Base-by-base conservation (phyloP, 805 yeast species). In the Candida xyloterini region DNA sequence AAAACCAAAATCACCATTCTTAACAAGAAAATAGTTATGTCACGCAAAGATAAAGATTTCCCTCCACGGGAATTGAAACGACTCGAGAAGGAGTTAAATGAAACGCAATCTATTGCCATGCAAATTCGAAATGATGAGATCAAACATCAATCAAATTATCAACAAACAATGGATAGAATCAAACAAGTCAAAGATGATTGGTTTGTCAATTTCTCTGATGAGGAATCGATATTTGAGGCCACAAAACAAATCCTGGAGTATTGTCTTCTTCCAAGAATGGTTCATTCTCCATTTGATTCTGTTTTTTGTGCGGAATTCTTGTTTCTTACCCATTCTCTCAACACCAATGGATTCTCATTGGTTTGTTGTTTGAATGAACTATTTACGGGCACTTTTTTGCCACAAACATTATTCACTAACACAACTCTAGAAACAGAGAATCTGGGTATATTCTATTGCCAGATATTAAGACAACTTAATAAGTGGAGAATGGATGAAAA, bases 261-360 rank as follows among this genome's bases (percentile, higher is more conserved):
- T 38, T 87, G 96, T 59, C 51, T 87, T 6, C 60, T 89, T 10
- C 96, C 96, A 9, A 69, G 97, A 48, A 72, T 81, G 3, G 59
- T 83, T 2, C 88, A 83, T 47, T 85, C 96, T 0, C 79, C 95
- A 0, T 75, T 81, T 46, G 97, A 89, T 63, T 95, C 96, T 0
- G 67, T 84, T 0, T 90, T 66, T 55, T 62, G 79, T 25, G 77
- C 84, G 0, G 68, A 70, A 40, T 86, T 89, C 53, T 46, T 88
- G 7, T 71, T 77, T 41, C 63, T 68, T 30, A 51, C 79, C 14
- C 77, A 80, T 39, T 56, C 63, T 0, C 35, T 67, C 16, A 46
- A 59, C 6, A 51, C 66, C 0, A 45, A 59, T 0, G 70, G 70
- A 2, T 64, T 65, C 14, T 50, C 60, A 8, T 63, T 72, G 15